phyloP scores from a whole-genome alignment of 768 basidiomycete species.

The Collybia nuda region DNA sequence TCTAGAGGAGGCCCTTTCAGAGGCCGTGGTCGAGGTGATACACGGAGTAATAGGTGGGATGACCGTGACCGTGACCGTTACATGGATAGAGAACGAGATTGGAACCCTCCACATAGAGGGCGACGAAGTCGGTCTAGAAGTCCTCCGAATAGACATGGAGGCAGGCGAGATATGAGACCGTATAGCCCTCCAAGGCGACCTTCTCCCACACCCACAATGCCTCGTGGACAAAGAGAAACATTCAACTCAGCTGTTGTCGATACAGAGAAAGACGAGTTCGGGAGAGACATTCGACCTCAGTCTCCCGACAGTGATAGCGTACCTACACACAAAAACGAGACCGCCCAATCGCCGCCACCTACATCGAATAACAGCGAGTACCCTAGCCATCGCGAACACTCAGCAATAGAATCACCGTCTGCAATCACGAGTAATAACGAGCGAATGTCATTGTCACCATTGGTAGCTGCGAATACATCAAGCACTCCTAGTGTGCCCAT shows the following conservation, averaged over 20 bases:
- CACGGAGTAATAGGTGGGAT: constrained; percentile 50
- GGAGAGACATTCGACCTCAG: constrained; percentile 70
- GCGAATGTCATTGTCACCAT: constrained; percentile 28
- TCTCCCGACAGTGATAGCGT: constrained; percentile 38
- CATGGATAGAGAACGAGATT: constrained; percentile 44
- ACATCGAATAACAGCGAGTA: constrained; percentile 7
- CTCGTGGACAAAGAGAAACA: constrained; percentile 24
- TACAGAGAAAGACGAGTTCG: constrained; percentile 81
- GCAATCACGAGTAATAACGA: constrained; percentile 46
- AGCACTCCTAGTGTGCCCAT: constrained; percentile 43
- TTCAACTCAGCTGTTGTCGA: constrained; percentile 20
- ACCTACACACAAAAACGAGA: constrained; percentile 21
- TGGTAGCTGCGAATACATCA: constrained; percentile 62
- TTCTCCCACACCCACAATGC: constrained; percentile 24
- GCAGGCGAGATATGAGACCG: constrained; percentile 48
- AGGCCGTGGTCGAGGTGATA: constrained; percentile 58
- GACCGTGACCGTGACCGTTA: constrained; percentile 57
- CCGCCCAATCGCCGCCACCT: constrained; percentile 20
- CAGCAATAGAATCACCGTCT: constrained; percentile 41
- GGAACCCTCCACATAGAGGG: constrained; percentile 40
- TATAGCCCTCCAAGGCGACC: constrained; percentile 62
- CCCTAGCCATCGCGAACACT: constrained; percentile 25
- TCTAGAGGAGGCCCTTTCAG: constrained; percentile 49
- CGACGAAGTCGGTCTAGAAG: constrained; percentile 74
- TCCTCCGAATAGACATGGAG: constrained; percentile 58